Conservation (phyloP, 2,329 filamentous ascomycete species). For the Dissoconium aciculare region DNA sequence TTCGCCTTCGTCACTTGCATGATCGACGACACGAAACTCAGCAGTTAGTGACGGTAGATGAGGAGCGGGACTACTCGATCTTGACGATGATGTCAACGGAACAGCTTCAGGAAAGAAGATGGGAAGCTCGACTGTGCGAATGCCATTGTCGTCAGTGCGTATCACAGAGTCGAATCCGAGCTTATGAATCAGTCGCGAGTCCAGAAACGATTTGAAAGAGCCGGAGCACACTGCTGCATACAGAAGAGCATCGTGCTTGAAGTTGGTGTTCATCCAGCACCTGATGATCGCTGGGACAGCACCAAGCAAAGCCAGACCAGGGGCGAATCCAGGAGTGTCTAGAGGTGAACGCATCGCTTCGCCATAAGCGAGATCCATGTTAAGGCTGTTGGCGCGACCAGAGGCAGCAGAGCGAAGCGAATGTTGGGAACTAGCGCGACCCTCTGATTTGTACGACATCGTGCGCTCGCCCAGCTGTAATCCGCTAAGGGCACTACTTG, state of each 20-base stretch:
- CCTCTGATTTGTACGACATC: slow-evolving; percentile 89
- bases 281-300: slow-evolving; percentile 87
- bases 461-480: slow-evolving; percentile 79
- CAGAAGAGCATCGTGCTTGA: slow-evolving; percentile 74
- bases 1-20: slow-evolving; percentile 31
- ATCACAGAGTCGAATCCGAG: slow-evolving; percentile 52
- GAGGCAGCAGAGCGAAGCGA: slow-evolving; percentile 65
- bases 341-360: slow-evolving; percentile 53
- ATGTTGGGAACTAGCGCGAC: slow-evolving; percentile 74
- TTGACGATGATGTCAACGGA: slow-evolving; percentile 58
- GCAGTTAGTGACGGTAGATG: slow-evolving; percentile 71
- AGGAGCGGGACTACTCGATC: slow-evolving; percentile 56
- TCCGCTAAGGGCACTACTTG: slow-evolving; percentile 51
- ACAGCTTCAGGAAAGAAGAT: slow-evolving; percentile 87
- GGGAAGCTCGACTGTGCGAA: slow-evolving; percentile 56
- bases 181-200: slow-evolving; percentile 57
- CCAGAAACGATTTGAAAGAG: slow-evolving; percentile 74
- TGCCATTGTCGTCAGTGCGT: slow-evolving; percentile 35
- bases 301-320: slow-evolving; percentile 70
- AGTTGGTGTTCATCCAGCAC: slow-evolving; percentile 85
- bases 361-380: slow-evolving; percentile 59
- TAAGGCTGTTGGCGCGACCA: slow-evolving; percentile 74
- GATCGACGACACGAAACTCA: slow-evolving; percentile 59
- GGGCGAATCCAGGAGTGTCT: slow-evolving; percentile 60
- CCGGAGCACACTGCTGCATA: slow-evolving; percentile 90